Percentiles rank a stretch among this genome's conserved stretches.
These are phyloP conservation scores for Chenopodium suecicum DNA, from an alignment of 148 eudicot species.

Conservation along the genomic window DNA sequence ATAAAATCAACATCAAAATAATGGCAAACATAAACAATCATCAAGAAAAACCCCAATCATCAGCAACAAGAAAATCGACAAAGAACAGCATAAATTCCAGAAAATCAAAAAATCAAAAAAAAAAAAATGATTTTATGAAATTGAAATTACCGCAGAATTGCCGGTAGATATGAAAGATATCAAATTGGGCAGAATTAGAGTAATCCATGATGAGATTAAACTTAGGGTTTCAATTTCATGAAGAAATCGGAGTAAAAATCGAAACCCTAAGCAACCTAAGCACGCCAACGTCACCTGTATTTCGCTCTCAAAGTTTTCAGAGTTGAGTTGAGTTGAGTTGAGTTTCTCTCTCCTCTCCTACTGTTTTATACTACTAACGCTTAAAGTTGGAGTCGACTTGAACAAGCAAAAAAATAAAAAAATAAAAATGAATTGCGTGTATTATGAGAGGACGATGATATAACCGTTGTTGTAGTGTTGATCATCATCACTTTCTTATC, in stretches of 20 bases:
- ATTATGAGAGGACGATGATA: no score
- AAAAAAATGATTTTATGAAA: background rate
- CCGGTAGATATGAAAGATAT: slow-evolving; percentile 25
- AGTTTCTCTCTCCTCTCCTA: background rate
- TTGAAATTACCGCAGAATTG: slow-evolving; percentile 23
- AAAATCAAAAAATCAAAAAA: background rate
- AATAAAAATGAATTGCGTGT: no score
- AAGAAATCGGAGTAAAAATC: background rate
- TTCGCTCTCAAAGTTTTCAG: background rate
- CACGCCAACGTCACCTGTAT: background rate
- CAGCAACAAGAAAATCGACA: background rate
- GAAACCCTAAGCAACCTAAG: slow-evolving; percentile 17
- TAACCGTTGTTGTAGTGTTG: no score
- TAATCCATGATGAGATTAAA: slow-evolving; percentile 12
- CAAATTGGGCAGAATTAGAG: slow-evolving; percentile 20
- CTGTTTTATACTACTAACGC: background rate
- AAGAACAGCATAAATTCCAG: background rate
- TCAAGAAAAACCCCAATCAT: background rate
- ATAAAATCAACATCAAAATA: background rate
- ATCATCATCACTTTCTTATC: no score
- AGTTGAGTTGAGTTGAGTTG: background rate
- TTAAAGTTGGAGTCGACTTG: no score
- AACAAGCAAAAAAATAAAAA: no score
- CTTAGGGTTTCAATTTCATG: slow-evolving; percentile 15
- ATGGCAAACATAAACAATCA: background rate